These are phyloP conservation scores for Cladosporium sp. DNA, from an alignment of 2,329 filamentous ascomycete species.

Conservation along the genomic window DNA sequence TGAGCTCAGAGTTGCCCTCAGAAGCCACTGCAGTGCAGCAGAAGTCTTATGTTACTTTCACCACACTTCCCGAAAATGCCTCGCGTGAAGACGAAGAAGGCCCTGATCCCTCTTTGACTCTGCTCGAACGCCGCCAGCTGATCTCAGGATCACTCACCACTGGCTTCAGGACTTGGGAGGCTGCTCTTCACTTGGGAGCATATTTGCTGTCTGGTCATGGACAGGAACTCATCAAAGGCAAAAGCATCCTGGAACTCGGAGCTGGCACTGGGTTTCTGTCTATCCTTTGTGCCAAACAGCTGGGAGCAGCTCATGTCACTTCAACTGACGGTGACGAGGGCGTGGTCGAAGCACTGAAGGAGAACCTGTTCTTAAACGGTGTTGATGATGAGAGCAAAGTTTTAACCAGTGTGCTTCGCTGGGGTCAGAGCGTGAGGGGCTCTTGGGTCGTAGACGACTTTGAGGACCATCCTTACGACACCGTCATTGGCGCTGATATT, in stretches of 20 bases:
- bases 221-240: conserved; percentile 45
- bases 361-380: conserved; percentile 64
- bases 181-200: conserved; percentile 66
- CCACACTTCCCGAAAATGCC: conserved; percentile 29
- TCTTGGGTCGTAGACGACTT: conserved; percentile 53
- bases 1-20: conserved; percentile 59
- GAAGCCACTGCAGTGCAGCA: conserved; percentile 64
- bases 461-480: conserved; percentile 46
- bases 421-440: conserved; percentile 58
- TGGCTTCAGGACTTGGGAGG: conserved; percentile 76
- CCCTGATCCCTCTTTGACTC: conserved; percentile 44
- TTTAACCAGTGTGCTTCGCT: conserved; percentile 54
- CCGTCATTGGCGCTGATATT: conserved; percentile 71
- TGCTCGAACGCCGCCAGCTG: conserved; percentile 65
- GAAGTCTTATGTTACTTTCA: conserved; percentile 71
- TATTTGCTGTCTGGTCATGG: conserved; percentile 55
- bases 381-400: conserved; percentile 49
- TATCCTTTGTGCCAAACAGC: conserved; percentile 65
- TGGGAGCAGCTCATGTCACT: conserved; percentile 56
- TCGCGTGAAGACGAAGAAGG: conserved; percentile 15
- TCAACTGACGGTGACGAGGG: conserved; percentile 71
- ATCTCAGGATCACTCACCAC: conserved; percentile 69
- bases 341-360: conserved; percentile 62
- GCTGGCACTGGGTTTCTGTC: conserved; percentile 73
- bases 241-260: conserved; percentile 65